Percentiles rank a stretch among this genome's conserved stretches.
These are phyloP conservation scores for Colletotrichum costaricense DNA, from an alignment of 2,329 filamentous ascomycete species.

Conservation along the genomic window DNA sequence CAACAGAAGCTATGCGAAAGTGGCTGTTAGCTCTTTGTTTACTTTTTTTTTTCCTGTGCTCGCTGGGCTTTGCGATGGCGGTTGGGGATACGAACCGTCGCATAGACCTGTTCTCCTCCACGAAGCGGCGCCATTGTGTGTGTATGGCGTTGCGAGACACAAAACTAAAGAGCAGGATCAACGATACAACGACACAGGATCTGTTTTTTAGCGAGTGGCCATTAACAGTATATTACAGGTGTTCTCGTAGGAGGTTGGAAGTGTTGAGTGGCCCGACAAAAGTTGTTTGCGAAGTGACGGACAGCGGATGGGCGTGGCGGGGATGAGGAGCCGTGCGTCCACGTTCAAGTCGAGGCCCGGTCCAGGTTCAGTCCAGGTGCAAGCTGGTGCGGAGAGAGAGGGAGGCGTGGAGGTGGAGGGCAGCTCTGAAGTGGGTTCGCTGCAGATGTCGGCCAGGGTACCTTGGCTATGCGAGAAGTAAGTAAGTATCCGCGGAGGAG, in stretches of 20 bases:
- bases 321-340: conserved; percentile 25
- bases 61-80: background rate
- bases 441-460: conserved; percentile 8
- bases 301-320: conserved; percentile 23
- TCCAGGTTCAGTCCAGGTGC: conserved; percentile 13
- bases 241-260: background rate
- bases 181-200: conserved; percentile 25
- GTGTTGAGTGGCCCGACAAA: conserved; percentile 22
- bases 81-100: conserved; percentile 59
- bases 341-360: conserved; percentile 9
- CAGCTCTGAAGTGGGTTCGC: conserved; percentile 13
- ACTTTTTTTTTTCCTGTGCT: conserved; percentile 9
- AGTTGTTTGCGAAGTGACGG: conserved; percentile 18
- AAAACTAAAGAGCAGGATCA: conserved; percentile 9
- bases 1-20: conserved; percentile 78
- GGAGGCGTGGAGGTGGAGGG: conserved; percentile 20
- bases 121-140: conserved; percentile 49
- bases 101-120: conserved; percentile 64
- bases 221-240: conserved; percentile 20
- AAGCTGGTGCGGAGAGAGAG: conserved; percentile 24
- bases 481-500: background rate
- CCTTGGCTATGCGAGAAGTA: conserved; percentile 11
- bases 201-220: conserved; percentile 26
- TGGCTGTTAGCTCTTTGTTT: conserved; percentile 38
- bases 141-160: conserved; percentile 35